Base-by-base conservation (phyloP, 805 yeast species). In the Candida berthetii region DNA sequence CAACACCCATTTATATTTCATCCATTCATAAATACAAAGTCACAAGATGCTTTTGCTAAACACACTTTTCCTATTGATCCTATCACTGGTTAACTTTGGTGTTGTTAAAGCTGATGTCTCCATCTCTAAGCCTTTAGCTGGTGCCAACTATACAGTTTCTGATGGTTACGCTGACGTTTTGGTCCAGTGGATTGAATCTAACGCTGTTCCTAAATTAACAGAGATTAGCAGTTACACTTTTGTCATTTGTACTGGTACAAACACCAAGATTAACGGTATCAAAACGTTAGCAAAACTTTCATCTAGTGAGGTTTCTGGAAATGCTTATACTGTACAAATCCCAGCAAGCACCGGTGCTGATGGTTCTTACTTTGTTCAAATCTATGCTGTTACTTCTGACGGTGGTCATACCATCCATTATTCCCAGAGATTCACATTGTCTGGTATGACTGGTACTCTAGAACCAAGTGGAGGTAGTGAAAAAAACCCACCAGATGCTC, bases 281-380 rank as follows among this genome's bases (percentile, higher is more conserved):
- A 47, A 50, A 15, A 50, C 63, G 2, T 28, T 72, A 3, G 64
- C 49, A 3, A 40, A 51, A 1, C 50, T 68, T 1, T 19, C 66
- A 2, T 48, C 66, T 2, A 27, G 49, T 11, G 53, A 58, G 8
- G 38, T 76, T 1, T 43, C 58, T n/a, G 64, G 53, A 22, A 50
- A 55, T 40, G 42, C 57, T 7, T 59, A 73, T 49, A 58, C 68
- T 2, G 4, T 32, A 58, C 0, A 53, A 80, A 22, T 22, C 6
- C 8, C 6, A 6, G 25, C 25, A 22, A 22, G 25, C 9, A n/a
- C n/a, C n/a, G 35, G 35, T 31, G 18, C 78, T 3, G 60, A 72
- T 55, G 99, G 99, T 29, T 61, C 64, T 45, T 91, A 76, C 62
- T 86, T 64, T 58, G 55, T 91, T 49, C 97, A 91, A 64, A 60